Evolutionary conservation across 192 early-diverging fungal genomes (phyloP), one percentile per base, ranked within the genome.

Genomic region (Diversispora eburnea): DNA sequence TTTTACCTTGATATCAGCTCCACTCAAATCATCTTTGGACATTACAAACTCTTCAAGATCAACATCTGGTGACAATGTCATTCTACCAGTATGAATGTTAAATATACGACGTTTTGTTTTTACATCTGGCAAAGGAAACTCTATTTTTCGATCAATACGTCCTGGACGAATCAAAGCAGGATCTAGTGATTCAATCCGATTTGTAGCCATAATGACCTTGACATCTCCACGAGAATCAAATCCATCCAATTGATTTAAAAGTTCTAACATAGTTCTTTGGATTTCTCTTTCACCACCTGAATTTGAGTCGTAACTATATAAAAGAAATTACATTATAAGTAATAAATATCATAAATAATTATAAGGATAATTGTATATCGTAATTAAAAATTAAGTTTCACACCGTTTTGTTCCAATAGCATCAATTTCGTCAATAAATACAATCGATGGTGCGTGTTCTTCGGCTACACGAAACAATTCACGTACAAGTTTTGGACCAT

Each of bases 121-220:
- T 63, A 94, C 90, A 77, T 99, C 95, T 17, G 97, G 97, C 75
- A 94, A 79, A 17, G 97, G 96, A 89, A 99, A 99, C 78, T 99
- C 97, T 72, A 99, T 99, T 88, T 99, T 99, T 68, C 97, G 89
- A 79, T 99, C 97, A 77, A 99, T 94, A 84, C 97, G 95, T 51
- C 94, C 87, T 8, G 97, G 96, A 70, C 97, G 92, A 76, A 99
- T 93, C 76, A 99, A 83, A 0, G 97, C 97, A 5, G 97, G 96
- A 76, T 99, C 97, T 48, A 99, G 78, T n/a, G 92, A 90, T 73
- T 99, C 97, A 67, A 95, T 95, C 72, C 93, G 89, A 84, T 99
- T 99, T 17, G 97, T 99, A 4, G 97, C 97, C 96, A 98, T 98
- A 74, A 99, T 96, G 20, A 99, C 97, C 84, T 99, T 99, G 77